Base-by-base conservation (phyloP, 2,329 filamentous ascomycete genomes). In the Aureobasidium musti region DNA sequence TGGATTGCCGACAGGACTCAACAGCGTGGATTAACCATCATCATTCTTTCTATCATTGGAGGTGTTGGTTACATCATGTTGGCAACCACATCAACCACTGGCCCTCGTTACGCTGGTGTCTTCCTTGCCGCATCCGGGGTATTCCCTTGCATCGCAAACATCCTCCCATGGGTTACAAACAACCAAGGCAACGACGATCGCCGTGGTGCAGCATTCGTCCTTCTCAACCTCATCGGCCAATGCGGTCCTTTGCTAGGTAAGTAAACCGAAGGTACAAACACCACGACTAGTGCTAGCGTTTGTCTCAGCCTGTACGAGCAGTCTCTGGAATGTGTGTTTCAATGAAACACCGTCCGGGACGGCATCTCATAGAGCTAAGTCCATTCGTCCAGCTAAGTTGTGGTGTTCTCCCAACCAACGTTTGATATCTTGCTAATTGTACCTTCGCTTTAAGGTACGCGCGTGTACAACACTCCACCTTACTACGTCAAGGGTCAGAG, bases 191-290 rank as follows among this genome's bases (percentile, higher is more conserved):
- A 64, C 50, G 69, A 70, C 41, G 69, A 68, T 23, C 63, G 69
- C 11, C 63, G 69, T 33, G 69, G 69, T 30, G 60, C 69, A 7
- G 69, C 67, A 19, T 67, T 70, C 17, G 65, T 70, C 17, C 50
- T 70, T 4, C 57, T 70, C 21, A 93, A 97, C 77, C 73, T 92
- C 37, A 83, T 97, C 14, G 93, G 91, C 1, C 91, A 96, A 78
- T 89, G 88, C 70, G 91, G 91, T 0, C 91, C 91, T 1, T 77
- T 86, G 7, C 72, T 85, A 0, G 83, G 83, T n/a, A n/a, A n/a
- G n/a, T n/a, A n/a, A n/a, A n/a, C n/a, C n/a, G n/a, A n/a, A n/a
- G n/a, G n/a, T n/a, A n/a, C n/a, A n/a, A n/a, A n/a, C n/a, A n/a
- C n/a, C n/a, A n/a, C n/a, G n/a, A n/a, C n/a, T n/a, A n/a, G n/a